Evolutionary conservation across 108 stramenopile species (phyloP), one percentile per base, ranked within the genome.

Genomic region (Phaeodactylum tricornutum): DNA sequence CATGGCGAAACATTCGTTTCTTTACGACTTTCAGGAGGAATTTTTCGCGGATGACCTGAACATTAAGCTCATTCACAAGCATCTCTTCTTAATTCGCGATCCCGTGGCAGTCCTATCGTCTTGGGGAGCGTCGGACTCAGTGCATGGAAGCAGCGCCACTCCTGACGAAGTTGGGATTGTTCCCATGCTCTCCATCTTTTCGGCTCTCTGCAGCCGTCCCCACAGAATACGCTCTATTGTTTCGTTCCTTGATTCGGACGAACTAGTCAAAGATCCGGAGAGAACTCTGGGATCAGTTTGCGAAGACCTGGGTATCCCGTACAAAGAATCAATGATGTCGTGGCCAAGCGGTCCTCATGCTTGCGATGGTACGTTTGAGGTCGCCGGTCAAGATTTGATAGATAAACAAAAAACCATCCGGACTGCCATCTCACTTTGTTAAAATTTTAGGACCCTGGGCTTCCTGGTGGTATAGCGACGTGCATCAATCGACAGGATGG

Each of bases 381-480:
- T n/a, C n/a, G n/a, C n/a, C n/a, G n/a, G n/a, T n/a, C n/a, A n/a
- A n/a, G n/a, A n/a, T n/a, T n/a, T n/a, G n/a, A n/a, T n/a, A n/a
- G n/a, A n/a, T n/a, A n/a, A n/a, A n/a, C n/a, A n/a, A n/a, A n/a
- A n/a, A n/a, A n/a, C n/a, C n/a, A n/a, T n/a, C n/a, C n/a, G n/a
- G n/a, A n/a, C n/a, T n/a, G n/a, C n/a, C n/a, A n/a, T n/a, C n/a
- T n/a, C n/a, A n/a, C n/a, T n/a, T n/a, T n/a, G n/a, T n/a, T n/a
- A n/a, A n/a, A n/a, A n/a, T n/a, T n/a, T n/a, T n/a, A n/a, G n/a
- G 86, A 34, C 90, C 90, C 11, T 87, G 81, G 83, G 75, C 74
- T 11, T 21, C 40, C 54, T 58, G 61, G 71, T 96, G 95, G 95
- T 93, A 86, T 56, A 41, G 55, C 47, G 61, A 59, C 47, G 88